Evolutionary conservation across 2,329 filamentous ascomycete species (phyloP), one percentile per base, ranked within the genome.

Genomic region (Fonsecaea erecta): DNA sequence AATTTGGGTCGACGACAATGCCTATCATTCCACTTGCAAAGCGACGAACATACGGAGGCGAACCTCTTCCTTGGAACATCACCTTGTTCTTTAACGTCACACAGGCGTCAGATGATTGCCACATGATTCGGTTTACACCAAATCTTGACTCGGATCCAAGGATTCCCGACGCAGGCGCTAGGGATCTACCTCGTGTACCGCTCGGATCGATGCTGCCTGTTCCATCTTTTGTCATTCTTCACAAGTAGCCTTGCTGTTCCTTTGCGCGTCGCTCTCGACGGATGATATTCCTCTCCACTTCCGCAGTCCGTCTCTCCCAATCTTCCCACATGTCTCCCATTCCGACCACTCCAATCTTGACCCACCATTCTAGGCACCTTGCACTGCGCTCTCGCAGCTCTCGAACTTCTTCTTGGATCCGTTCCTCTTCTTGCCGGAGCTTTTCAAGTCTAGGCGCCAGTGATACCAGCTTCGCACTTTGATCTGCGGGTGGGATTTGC

Each of bases 281-380:
- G 74, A 86, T 83, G 1, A 94, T 81, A 8, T 81, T 81, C 61
- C 86, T 83, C 78, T 95, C 91, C 7, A 87, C 84, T 66, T 82
- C 80, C 75, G 86, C 85, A 12, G 93, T 76, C 56, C 90, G 82
- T 35, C 85, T 83, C 77, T 96, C 90, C 74, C 89, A 87, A 58
- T 89, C 86, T 24, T 89, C 89, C 79, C 92, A 88, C 64, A 85
- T 84, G 70, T 87, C 85, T 0, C 89, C 89, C 70, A 86, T 86
- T 11, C 84, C 84, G 54, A 96, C 79, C 51, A 95, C 82, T 2
- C 87, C 86, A 26, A 86, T 80, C 75, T 93, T 88, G 77, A 94
- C 93, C 89, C 92, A 96, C 37, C 81, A 77, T 69, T 88, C 84
- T 65, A 92, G 77, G 26, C 85, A 79, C 68, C 76, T 75, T 28